phyloP scores from a whole-genome alignment of 495 filamentous ascomycete species.

The Penicillium canescens region DNA sequence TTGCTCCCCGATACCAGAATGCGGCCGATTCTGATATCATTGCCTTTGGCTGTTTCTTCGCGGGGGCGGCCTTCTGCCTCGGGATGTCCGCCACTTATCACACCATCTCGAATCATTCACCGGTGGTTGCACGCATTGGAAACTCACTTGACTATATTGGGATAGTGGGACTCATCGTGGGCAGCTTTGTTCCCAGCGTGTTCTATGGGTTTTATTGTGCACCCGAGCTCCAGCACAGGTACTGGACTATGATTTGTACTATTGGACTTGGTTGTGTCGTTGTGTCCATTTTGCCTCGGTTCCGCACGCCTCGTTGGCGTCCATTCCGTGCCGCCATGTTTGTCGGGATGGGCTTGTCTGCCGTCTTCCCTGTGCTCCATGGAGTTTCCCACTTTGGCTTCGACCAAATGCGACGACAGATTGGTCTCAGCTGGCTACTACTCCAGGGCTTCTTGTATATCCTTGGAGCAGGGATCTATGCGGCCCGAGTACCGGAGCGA shows the following conservation, averaged over 20 bases:
- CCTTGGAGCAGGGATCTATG: conserved; percentile 81
- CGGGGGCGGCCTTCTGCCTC: conserved; percentile 71
- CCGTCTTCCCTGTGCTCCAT: conserved; percentile 77
- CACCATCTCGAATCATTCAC: conserved; percentile 68
- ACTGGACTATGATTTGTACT: conserved; percentile 78
- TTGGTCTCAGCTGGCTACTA: conserved; percentile 82
- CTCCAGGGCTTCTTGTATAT: conserved; percentile 83
- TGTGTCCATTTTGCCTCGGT: conserved; percentile 75
- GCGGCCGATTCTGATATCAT: conserved; percentile 65
- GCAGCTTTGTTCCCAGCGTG: conserved; percentile 81
- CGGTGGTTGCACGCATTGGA: conserved; percentile 56
- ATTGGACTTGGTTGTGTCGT: conserved; percentile 72
- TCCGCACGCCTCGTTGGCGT: conserved; percentile 78
- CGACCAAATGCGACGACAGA: conserved; percentile 60
- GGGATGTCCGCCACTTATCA: conserved; percentile 85
- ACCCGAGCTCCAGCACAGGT: conserved; percentile 59
- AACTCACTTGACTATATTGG: conserved; percentile 88
- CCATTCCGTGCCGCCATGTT: conserved; percentile 92
- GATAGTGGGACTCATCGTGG: conserved; percentile 85
- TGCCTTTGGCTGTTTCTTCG: conserved; percentile 78
- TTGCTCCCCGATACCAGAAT: conserved; percentile 66
- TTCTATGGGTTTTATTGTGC: conserved; percentile 84
- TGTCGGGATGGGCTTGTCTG: conserved; percentile 82
- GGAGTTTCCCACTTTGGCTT: conserved; percentile 64
- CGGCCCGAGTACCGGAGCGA: conserved; percentile 56